Base-by-base conservation (phyloP, 2,329 filamentous ascomycete species). In the Rutstroemia sp. region DNA sequence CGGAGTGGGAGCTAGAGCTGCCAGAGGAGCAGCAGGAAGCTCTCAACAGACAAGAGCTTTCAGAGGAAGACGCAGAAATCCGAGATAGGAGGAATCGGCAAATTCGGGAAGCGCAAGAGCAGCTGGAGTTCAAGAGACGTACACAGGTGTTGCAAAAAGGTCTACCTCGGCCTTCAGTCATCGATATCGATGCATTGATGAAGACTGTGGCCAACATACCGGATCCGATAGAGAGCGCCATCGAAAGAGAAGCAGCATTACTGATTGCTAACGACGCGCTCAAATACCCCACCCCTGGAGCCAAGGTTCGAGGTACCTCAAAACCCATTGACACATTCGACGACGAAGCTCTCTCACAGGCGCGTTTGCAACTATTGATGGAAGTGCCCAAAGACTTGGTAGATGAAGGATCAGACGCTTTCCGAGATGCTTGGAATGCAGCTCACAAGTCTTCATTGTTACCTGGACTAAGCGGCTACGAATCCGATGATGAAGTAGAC, bases 1-100 rank as follows among this genome's bases (percentile, higher is more conserved):
- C 84, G 0, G 92, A 96, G 63, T 97, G 90, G 87, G 94, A 97
- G 64, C 82, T 97, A 47, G 92, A 96, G 69, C 75, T 95, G 37
- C 92, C 92, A 0, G 90, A 95, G 42, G 91, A 96, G 61, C 79
- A 87, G 61, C 76, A 81, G 59, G 89, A 94, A 63, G 67, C 74
- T 3, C 71, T 70, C 18, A 67, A 69, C 2, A 70, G 71, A 2
- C 75, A 79, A 46, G 78, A 85, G 52, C 67, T 79, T 7, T 75
- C 74, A n/a, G 81, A 82, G 59, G 79, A 81, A 65, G 78, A 80
- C 61, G 75, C 78, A 0, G 90, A 88, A 16, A 84, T 92, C 62
- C 82, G 88, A 38, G 94, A 97, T 70, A 82, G 84, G 56, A 81
- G 89, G 58, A 90, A 95, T 69, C 81, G 81, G 47, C 83, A 88